Evolutionary conservation across 371 early-diverging fungal species (phyloP).

Genomic region (Polyrhizophydium stewartii): DNA sequence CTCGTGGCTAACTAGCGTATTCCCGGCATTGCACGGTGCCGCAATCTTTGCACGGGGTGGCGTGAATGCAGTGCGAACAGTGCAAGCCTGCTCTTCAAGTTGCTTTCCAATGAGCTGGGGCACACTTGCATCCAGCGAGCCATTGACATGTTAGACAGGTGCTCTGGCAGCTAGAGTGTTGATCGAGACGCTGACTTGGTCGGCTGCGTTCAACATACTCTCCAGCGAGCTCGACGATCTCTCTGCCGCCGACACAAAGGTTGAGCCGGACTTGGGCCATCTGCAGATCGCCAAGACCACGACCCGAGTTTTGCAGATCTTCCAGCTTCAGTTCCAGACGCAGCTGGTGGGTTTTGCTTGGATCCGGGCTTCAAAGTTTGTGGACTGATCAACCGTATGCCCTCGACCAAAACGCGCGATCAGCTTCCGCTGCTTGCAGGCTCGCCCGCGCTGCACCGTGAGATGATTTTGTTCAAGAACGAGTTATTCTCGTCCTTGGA

Average conservation of each 20-base stretch:
- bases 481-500: constrained; percentile 77
- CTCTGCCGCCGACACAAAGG: constrained; percentile 44
- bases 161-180: too few species aligned
- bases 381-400: too few species aligned
- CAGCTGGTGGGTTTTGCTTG: constrained; percentile 60
- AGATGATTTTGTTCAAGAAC: constrained; percentile 79
- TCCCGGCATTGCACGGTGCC: too few species aligned
- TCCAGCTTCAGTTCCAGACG: constrained; percentile 89
- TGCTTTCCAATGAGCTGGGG: constrained; percentile 51
- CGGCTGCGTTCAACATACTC: too few species aligned
- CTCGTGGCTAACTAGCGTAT: too few species aligned
- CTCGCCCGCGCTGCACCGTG: constrained; percentile 79
- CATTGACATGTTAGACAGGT: too few species aligned
- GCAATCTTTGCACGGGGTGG: too few species aligned
- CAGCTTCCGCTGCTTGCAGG: constrained; percentile 71
- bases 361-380: background rate
- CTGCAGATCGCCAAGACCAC: constrained; percentile 67
- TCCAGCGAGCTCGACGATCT: constrained; percentile 73
- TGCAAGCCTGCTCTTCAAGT: constrained; percentile 59
- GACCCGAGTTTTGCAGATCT: constrained; percentile 69
- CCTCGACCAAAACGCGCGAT: too few species aligned
- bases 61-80: constrained; percentile 52
- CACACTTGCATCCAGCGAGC: too few species aligned
- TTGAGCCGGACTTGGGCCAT: constrained; percentile 70
- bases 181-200: too few species aligned